These are phyloP conservation scores for Elongisporangium prolatum DNA, from an alignment of 352 stramenopile genomes.

Conservation along the genomic window DNA sequence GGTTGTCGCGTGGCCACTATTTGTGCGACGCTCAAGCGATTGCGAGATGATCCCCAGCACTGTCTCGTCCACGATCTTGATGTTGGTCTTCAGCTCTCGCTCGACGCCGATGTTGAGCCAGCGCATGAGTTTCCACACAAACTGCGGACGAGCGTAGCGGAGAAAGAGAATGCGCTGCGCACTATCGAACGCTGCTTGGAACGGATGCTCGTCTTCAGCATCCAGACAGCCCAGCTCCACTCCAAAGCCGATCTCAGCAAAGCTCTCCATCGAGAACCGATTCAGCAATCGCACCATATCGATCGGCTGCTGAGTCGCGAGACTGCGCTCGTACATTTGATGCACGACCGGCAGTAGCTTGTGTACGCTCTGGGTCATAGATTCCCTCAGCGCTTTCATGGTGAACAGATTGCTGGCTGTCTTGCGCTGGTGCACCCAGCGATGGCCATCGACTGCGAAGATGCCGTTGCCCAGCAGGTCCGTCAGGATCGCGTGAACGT, in stretches of 20 bases:
- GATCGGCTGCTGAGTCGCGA: constrained; percentile 1
- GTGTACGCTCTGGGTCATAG: constrained; percentile 32
- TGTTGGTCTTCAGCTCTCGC: constrained; percentile 20
- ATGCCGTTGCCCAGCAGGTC: constrained; percentile 45
- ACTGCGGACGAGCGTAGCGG: constrained; percentile 43
- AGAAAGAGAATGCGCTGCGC: constrained; percentile 22
- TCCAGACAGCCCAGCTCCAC: constrained; percentile 11
- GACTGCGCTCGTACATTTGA: neutral
- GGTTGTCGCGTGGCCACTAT: neutral
- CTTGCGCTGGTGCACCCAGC: constrained; percentile 35
- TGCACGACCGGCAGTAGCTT: neutral
- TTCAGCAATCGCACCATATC: constrained; percentile 9
- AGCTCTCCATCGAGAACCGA: constrained; percentile 22
- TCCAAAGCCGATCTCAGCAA: constrained; percentile 31
- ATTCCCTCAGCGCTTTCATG: constrained; percentile 25
- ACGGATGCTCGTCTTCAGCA: constrained; percentile 6
- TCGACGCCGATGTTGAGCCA: constrained; percentile 39
- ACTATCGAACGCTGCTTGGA: neutral
- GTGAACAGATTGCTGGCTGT: constrained; percentile 35
- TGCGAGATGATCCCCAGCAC: constrained; percentile 34
- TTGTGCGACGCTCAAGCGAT: constrained; percentile 20
- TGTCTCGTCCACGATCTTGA: constrained; percentile 27
- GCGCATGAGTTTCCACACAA: constrained; percentile 53
- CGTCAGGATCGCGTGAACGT: constrained; percentile 29
- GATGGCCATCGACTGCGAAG: constrained; percentile 34